Evolutionary conservation across 2,329 filamentous ascomycete genomes (phyloP), one percentile per base, ranked within the genome.

Genomic region (Colletotrichum horii): DNA sequence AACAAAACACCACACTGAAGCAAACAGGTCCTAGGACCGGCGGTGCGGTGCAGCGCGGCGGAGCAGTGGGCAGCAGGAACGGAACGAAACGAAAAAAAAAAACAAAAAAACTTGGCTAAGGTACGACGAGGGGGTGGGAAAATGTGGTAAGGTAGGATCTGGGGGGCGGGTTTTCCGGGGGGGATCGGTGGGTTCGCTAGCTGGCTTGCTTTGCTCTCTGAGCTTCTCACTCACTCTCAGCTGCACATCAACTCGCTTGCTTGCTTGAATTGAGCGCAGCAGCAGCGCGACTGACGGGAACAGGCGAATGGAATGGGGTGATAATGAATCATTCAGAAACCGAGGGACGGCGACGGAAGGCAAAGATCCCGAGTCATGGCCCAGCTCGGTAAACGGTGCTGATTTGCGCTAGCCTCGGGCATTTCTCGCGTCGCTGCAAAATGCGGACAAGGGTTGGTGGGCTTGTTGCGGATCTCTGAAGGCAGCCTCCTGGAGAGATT

Each of bases 251-350:
- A 52, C 43, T 22, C 11, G n/a, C 43, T 52, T 48, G 65, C 48
- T 36, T 65, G 58, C 58, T 61, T 52, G 43, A 11, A 3, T 52
- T 52, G 43, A 52, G 43, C 43, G 43, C 43, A 52, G 38, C 38
- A 48, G 38, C 38, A n/a, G 38, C 38, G 38, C 38, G 9, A 16
- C 36, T 34, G 66, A 66, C 60, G 48, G 58, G 65, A 76, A 58
- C 67, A 52, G 73, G 73, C 73, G 60, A 76, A 74, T 70, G 36
- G 58, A 71, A 66, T 52, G 43, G 34, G 60, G 66, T 28, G 66
- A 62, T 74, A 66, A 76, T 76, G 74, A 70, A 74, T 75, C 74
- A 70, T 75, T 70, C 71, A 74, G 70, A 70, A 43, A 43, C 19
- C 4, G 43, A 19, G 15, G 22, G 22, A 70, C 56, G 60, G 71